Conservation (phyloP, 768 basidiomycete species). For the Phylloporus arenicola region DNA sequence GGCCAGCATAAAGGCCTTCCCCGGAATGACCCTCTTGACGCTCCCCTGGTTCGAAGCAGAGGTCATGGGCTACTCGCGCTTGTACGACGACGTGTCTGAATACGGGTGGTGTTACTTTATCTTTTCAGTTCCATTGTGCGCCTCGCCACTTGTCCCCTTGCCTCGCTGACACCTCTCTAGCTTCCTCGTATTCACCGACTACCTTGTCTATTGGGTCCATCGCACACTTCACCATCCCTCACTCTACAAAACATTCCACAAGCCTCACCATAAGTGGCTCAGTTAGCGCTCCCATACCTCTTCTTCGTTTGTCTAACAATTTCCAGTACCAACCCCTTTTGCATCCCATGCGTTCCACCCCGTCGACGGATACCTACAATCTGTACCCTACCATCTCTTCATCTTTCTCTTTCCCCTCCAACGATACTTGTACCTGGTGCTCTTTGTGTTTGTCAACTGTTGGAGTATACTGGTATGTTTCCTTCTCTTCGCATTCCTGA, state of each 20-base stretch:
- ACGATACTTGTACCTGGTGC: slow-evolving; percentile 71
- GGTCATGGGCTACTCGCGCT: slow-evolving; percentile 72
- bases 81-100: slow-evolving; percentile 75
- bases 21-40: slow-evolving; percentile 75
- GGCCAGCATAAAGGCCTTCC: slow-evolving; percentile 70
- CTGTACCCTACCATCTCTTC: slow-evolving; percentile 92
- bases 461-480: slow-evolving; percentile 83
- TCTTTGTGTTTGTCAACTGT: slow-evolving; percentile 90
- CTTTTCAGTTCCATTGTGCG: slow-evolving; percentile 66
- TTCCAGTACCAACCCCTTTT: slow-evolving; percentile 89
- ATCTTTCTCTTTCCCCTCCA: slow-evolving; percentile 88
- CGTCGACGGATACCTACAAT: slow-evolving; percentile 90
- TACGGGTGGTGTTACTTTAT: slow-evolving; percentile 74
- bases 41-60: slow-evolving; percentile 94
- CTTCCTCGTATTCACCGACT: slow-evolving; percentile 87
- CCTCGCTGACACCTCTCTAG: slow-evolving; percentile 28
- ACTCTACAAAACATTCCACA: slow-evolving; percentile 89
- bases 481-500: neutral
- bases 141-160: slow-evolving; percentile 2
- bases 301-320: slow-evolving; percentile 5
- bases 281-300: slow-evolving; percentile 43
- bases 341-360: slow-evolving; percentile 98
- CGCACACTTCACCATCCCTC: slow-evolving; percentile 79
- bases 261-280: slow-evolving; percentile 99
- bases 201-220: slow-evolving; percentile 96